A percentile compares a stretch with the other conserved stretches of the same genome.
Conservation (phyloP, 2,329 filamentous ascomycete species). For the Aureobasidium sp. region DNA sequence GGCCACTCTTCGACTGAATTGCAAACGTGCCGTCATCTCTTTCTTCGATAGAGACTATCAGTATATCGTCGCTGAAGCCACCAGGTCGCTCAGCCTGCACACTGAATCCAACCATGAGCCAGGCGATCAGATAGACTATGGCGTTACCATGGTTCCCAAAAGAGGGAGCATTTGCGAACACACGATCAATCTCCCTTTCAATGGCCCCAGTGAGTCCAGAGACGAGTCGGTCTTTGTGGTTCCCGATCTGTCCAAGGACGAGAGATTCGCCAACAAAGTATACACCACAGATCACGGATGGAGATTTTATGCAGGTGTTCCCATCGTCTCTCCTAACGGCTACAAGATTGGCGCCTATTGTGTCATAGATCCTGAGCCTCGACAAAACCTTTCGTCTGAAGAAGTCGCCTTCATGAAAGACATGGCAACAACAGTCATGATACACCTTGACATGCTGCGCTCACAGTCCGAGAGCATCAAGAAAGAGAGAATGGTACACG, state of each 20-base stretch:
- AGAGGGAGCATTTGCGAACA: slow-evolving; percentile 27
- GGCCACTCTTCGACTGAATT: slow-evolving; percentile 42
- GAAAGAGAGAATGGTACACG: slow-evolving; percentile 20
- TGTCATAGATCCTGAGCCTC: slow-evolving; percentile 24
- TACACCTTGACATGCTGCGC: slow-evolving; percentile 29
- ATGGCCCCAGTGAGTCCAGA: slow-evolving; percentile 17
- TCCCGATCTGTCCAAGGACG: slow-evolving; percentile 26
- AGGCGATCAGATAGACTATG: slow-evolving; percentile 26
- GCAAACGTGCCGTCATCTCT: slow-evolving; percentile 46
- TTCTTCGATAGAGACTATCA: slow-evolving; percentile 45
- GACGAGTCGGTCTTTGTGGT: slow-evolving; percentile 16
- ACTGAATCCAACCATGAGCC: slow-evolving; percentile 21
- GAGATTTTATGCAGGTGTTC: slow-evolving; percentile 30
- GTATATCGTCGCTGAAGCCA: slow-evolving; percentile 49
- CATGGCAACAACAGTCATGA: slow-evolving; percentile 26
- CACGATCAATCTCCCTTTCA: slow-evolving; percentile 18
- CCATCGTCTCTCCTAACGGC: slow-evolving; percentile 28
- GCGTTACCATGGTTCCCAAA: slow-evolving; percentile 25
- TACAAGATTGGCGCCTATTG: slow-evolving; percentile 29
- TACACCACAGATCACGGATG: slow-evolving; percentile 26
- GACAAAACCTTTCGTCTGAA: slow-evolving; percentile 19
- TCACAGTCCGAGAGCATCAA: slow-evolving; percentile 28
- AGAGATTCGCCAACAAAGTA: slow-evolving; percentile 26
- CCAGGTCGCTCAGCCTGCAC: slow-evolving; percentile 38
- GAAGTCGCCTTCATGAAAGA: slow-evolving; percentile 24